Evolutionary conservation across 1,139 yeast species (phyloP).

Genomic region (Yamadazyma atmosphaerica): DNA sequence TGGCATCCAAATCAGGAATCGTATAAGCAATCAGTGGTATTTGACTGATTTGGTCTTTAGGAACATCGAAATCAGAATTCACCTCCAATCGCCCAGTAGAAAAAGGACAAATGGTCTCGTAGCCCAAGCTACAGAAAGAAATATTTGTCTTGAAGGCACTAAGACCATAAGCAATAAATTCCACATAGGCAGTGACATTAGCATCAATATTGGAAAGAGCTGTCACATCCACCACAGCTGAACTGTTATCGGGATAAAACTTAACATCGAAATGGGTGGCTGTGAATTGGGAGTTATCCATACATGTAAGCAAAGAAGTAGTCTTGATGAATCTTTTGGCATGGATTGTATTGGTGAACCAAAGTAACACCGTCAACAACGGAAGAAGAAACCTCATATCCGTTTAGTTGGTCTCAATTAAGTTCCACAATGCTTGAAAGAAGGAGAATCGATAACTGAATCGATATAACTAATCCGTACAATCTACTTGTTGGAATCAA

Average conservation of each 20-base stretch:
- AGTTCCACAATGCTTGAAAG: too few species aligned
- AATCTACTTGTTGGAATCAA: too few species aligned
- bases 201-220: conserved; percentile 80
- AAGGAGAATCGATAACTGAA: too few species aligned
- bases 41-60: conserved; percentile 40
- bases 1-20: conserved; percentile 92
- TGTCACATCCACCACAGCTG: conserved; percentile 65
- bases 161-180: conserved; percentile 84
- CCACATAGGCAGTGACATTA: conserved; percentile 64
- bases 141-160: conserved; percentile 56
- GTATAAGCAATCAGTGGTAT: conserved; percentile 87
- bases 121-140: conserved; percentile 61
- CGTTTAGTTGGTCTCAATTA: too few species aligned
- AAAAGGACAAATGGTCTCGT: conserved; percentile 72
- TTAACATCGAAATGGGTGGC: conserved; percentile 82
- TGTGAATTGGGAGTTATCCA: conserved; percentile 85
- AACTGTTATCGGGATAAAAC: conserved; percentile 63
- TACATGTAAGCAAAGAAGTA: conserved; percentile 85
- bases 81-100: conserved; percentile 80
- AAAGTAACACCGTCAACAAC: conserved; percentile 10
- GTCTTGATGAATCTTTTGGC: conserved; percentile 47
- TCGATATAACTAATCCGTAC: too few species aligned
- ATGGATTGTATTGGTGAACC: conserved; percentile 12
- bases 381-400: conserved; percentile 9
- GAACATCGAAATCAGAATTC: conserved; percentile 49